Base-by-base conservation (phyloP, 2,329 filamentous ascomycete genomes). In the Cercospora sp. region DNA sequence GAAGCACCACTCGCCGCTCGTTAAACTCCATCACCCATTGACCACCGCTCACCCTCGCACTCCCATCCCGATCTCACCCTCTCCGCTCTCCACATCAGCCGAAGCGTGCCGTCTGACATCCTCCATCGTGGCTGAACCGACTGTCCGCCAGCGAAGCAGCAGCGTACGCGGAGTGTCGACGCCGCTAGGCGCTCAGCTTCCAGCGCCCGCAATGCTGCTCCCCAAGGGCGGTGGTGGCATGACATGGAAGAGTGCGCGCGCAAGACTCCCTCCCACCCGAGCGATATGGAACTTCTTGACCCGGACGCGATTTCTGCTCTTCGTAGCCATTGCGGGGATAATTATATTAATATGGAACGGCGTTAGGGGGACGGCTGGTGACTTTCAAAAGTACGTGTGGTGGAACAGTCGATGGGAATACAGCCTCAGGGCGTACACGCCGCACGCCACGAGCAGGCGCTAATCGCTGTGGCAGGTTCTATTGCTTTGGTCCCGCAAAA, bases 401-500 rank as follows among this genome's bases (percentile, higher is more conserved):
- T 10, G 45, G 45, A 16, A 16, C 33, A 28, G 13, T 13, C n/a
- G 45, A 55, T 64, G 62, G 28, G 23, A 8, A 23, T 23, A 13
- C 45, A 51, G 18, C 45, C 45, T 3, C 45, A 20, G 1, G 45
- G 36, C 16, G 45, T 51, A 51, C 20, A 51, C 45, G 45, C 45
- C 20, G 45, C 45, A 51, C 45, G 45, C 45, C 45, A 31, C 23
- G 62, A 28, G 31, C 33, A 26, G 23, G 57, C 63, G 71, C 76
- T 79, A 66, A 80, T 70, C 45, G n/a, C n/a, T 53, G 23, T 23
- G 26, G 61, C 77, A 98, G 94, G 82, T 97, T 96, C 82, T 96
- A 97, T 82, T 99, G 95, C 84, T 98, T 93, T 87, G 95, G 95
- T 12, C 94, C 95, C 13, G 88, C 91, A 26, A 97, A 96, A 83